Evolutionary conservation across 2,329 filamentous ascomycete species (phyloP), one percentile per base, ranked within the genome.

Genomic region (Chrysoporthe cubensis): DNA sequence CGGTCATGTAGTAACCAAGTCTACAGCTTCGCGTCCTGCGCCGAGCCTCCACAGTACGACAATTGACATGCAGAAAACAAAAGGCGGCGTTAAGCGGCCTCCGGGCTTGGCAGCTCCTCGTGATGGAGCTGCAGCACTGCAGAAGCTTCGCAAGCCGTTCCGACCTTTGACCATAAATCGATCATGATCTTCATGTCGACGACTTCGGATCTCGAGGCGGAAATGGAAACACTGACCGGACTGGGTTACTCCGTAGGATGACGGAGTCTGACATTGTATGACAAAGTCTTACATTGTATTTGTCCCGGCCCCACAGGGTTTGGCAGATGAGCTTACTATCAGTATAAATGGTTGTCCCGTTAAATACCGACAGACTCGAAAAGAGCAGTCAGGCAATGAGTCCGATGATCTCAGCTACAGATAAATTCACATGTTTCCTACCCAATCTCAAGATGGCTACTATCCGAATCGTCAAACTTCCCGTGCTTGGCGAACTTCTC

Each of bases 141-240:
- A 85, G 62, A 80, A 80, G 71, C 74, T 87, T 61, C 79, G 80
- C 65, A 86, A 83, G 73, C 86, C 86, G 6, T 88, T 88, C 67
- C 87, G 86, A 76, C 84, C 83, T 56, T 77, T 87, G 71, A 87
- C 84, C 13, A 83, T 87, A 26, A 84, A 82, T 67, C 79, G 83
- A 66, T 68, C 74, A 34, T 75, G 65, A 73, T 21, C 8, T 34
- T 58, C 46, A 46, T 34, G 42, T 13, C 4, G 37, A 32, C 16
- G 5, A 37, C 32, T 14, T 21, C 48, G 21, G 50, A 54, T 32
- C 21, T 54, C 50, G 16, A 16, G 26, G 7, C 50, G 21, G 26
- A 26, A 11, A 54, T 54, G 9, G 11, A 14, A 21, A 32, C 18
- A 40, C 54, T 18, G 8, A 21, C 16, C 32, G 54, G 34, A 57